A percentile compares a stretch with the other conserved stretches of the same genome.
These are phyloP conservation scores for Hordeum marinum DNA, from an alignment of 176 grass and related monocot genomes.

Conservation along the genomic window DNA sequence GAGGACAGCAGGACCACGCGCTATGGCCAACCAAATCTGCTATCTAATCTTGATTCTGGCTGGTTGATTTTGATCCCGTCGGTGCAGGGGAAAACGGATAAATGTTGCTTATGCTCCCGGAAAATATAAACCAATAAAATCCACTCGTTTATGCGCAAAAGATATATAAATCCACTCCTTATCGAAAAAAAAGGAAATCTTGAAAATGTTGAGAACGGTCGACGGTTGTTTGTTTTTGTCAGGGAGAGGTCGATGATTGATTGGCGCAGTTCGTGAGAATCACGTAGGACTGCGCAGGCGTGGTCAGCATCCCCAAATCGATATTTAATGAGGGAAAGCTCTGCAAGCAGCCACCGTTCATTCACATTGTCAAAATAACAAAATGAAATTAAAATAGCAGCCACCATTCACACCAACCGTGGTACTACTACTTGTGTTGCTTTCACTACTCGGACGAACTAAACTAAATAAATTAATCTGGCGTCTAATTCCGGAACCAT, in stretches of 20 bases:
- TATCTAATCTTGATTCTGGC: neutral
- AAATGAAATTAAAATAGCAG: neutral
- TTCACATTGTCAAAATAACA: neutral
- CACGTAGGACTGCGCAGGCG: slow-evolving; percentile 7
- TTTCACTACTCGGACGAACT: neutral
- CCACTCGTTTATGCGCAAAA: too few relatives aligned
- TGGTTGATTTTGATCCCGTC: neutral
- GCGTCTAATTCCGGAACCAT: neutral
- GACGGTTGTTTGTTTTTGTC: too few relatives aligned
- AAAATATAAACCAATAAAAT: neutral
- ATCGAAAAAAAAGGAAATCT: too few relatives aligned
- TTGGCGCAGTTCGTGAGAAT: slow-evolving; percentile 5
- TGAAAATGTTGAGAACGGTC: too few relatives aligned
- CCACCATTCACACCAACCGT: neutral
- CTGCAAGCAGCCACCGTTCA: neutral
- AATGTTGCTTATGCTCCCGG: neutral
- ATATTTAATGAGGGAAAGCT: neutral
- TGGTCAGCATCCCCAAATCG: neutral
- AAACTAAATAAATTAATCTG: neutral
- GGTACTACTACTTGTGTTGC: neutral
- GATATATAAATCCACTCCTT: too few relatives aligned
- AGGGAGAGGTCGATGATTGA: neutral
- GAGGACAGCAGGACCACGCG: neutral
- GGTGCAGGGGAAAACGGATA: neutral
- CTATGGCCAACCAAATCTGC: neutral